A percentile compares a stretch with the other conserved stretches of the same genome.
phyloP scores from a whole-genome alignment of 2,329 filamentous ascomycete species.

The Aspergillus intermedius region DNA sequence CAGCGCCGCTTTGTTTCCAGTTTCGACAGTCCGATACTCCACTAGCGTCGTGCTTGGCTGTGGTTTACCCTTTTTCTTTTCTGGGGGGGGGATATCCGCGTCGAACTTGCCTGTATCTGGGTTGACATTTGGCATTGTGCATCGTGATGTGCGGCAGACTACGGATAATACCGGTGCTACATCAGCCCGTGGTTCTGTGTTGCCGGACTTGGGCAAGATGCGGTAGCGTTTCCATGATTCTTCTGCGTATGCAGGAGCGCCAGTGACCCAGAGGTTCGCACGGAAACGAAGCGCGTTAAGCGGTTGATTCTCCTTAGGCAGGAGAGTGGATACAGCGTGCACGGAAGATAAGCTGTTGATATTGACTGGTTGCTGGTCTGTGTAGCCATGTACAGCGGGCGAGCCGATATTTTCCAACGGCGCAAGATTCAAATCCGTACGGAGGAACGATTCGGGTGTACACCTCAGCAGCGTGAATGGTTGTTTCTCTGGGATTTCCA shows the following conservation, averaged over 20 bases:
- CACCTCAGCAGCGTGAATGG: conserved; percentile 10
- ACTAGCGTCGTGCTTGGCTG: conserved; percentile 17
- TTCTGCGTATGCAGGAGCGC: conserved; percentile 13
- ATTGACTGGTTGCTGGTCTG: conserved; percentile 17
- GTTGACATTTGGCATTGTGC: conserved; percentile 18
- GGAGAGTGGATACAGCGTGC: conserved; percentile 13
- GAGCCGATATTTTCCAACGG: conserved; percentile 15
- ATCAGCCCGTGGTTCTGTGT: conserved; percentile 2
- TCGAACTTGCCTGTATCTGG: conserved; percentile 12
- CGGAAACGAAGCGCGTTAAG: conserved; percentile 16
- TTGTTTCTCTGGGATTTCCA: conserved; percentile 7
- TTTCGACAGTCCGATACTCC: conserved; percentile 12
- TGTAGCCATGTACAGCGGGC: conserved; percentile 16
- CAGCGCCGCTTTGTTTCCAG: conserved; percentile 12
- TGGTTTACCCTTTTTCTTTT: conserved; percentile 13
- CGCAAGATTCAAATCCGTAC: conserved; percentile 14
- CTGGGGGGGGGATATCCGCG: conserved; percentile 10
- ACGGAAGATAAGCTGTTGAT: conserved; percentile 17
- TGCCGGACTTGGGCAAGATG: conserved; percentile 5
- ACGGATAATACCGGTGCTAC: conserved; percentile 12
- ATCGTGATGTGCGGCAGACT: conserved; percentile 18
- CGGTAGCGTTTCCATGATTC: conserved; percentile 16
- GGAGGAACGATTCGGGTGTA: conserved; percentile 13
- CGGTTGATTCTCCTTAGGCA: conserved; percentile 15
- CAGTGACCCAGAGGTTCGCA: conserved; percentile 15